phyloP scores from a whole-genome alignment of 164 flowering plant species.

The Macadamia integrifolia region DNA sequence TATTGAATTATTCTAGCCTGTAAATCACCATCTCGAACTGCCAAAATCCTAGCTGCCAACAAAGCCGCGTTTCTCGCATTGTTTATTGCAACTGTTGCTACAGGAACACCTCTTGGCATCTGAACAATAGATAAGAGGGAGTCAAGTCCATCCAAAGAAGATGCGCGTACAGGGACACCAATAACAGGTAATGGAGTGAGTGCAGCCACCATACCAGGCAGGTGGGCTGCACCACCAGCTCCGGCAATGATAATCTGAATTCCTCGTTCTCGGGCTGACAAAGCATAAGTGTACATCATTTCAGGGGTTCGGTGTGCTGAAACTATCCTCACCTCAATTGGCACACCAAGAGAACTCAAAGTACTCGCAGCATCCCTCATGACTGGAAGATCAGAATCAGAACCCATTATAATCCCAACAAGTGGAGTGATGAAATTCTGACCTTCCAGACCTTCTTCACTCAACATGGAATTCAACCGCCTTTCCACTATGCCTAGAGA shows the following conservation, averaged over 20 bases:
- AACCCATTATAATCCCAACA: conserved; percentile 96
- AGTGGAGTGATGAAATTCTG: conserved; percentile 40
- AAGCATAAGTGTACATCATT: conserved; percentile 51
- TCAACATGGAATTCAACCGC: conserved; percentile 41
- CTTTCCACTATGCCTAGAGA: conserved; percentile 63
- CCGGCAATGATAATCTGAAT: conserved; percentile 90
- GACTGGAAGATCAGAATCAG: conserved; percentile 95
- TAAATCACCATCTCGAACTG: conserved; percentile 34
- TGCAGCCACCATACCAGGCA: conserved; percentile 99
- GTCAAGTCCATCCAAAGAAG: conserved; percentile 80
- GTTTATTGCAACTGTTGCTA: conserved; percentile 89
- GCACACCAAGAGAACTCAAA: conserved; percentile 60
- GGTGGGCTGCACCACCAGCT: conserved; percentile 98
- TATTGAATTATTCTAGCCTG: conserved; percentile 60
- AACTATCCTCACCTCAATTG: conserved; percentile 82
- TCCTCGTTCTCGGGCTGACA: conserved; percentile 72
- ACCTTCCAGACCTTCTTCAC: conserved; percentile 28
- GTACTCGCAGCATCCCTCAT: conserved; percentile 90
- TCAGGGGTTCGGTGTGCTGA: conserved; percentile 98
- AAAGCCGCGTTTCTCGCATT: conserved; percentile 90
- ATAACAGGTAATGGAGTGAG: conserved; percentile 43
- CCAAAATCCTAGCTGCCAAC: conserved; percentile 73
- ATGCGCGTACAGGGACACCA: conserved; percentile 90
- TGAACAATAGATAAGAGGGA: conserved; percentile 80
- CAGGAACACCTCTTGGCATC: conserved; percentile 99